phyloP scores from a whole-genome alignment of 1,284 basidiomycete genomes.

The Pseudozyma flocculosa region DNA sequence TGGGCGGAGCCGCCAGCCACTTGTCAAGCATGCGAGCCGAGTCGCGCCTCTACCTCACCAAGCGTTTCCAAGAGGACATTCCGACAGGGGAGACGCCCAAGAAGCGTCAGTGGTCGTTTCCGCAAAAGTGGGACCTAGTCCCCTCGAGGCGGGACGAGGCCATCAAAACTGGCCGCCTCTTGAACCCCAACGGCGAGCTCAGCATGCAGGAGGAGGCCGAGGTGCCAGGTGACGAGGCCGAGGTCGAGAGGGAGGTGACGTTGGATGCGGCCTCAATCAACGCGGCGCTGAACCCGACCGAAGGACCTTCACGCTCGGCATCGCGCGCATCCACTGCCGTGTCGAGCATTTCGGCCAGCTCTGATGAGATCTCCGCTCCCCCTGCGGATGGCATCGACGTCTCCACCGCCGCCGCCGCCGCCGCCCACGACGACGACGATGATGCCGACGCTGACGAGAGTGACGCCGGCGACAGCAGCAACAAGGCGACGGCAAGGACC shows the following conservation, averaged over 20 bases:
- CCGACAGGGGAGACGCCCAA: slow-evolving; percentile 46
- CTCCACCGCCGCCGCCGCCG: too few relatives aligned
- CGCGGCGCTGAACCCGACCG: background rate
- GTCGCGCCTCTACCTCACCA: slow-evolving; percentile 14
- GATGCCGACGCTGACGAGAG: too few relatives aligned
- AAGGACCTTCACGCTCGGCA: background rate
- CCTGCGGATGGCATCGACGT: too few relatives aligned
- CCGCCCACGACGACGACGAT: too few relatives aligned
- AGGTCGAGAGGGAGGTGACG: slow-evolving; percentile 1
- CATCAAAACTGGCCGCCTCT: slow-evolving; percentile 23
- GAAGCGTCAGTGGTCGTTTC: slow-evolving; percentile 30
- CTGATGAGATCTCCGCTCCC: too few relatives aligned
- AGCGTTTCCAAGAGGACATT: slow-evolving; percentile 20
- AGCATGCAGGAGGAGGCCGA: slow-evolving; percentile 1
- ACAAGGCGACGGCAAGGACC: background rate
- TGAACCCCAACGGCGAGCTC: background rate
- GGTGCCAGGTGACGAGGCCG: background rate
- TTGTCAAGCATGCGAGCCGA: slow-evolving; percentile 1
- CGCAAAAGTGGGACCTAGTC: slow-evolving; percentile 31
- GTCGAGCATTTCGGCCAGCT: too few relatives aligned
- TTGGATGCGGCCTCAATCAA: slow-evolving; percentile 1
- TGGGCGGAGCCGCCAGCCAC: background rate
- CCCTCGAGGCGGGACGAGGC: slow-evolving; percentile 30
- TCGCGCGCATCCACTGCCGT: background rate
- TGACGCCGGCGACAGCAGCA: too few relatives aligned